Percentiles rank a stretch among this genome's conserved stretches.
These are phyloP conservation scores for Leccinellum luteum DNA, from an alignment of 768 basidiomycete genomes.

Conservation along the genomic window DNA sequence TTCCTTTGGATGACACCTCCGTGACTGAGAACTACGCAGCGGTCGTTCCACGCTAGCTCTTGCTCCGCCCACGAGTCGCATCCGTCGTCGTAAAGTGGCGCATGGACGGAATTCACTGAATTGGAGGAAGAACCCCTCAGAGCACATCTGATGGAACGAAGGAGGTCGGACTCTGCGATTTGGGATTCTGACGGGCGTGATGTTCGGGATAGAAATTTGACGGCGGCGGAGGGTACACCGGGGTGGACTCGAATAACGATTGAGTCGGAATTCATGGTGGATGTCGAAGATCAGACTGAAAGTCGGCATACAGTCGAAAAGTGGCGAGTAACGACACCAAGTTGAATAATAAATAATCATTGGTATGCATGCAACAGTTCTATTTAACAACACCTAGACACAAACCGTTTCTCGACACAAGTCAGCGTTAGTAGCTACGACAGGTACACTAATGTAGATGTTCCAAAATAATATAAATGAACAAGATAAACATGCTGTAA, in stretches of 20 bases:
- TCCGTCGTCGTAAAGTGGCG: slow-evolving; percentile 38
- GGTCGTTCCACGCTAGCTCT: slow-evolving; percentile 69
- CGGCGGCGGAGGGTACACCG: slow-evolving; percentile 43
- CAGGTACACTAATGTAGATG: slow-evolving; percentile 31
- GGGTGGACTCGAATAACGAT: slow-evolving; percentile 41
- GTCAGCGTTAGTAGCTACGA: slow-evolving; percentile 17
- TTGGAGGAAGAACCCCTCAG: slow-evolving; percentile 54
- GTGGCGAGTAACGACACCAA: too few relatives aligned
- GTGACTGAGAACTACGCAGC: slow-evolving; percentile 58
- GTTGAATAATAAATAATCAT: background rate
- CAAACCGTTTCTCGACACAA: background rate
- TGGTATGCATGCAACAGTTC: slow-evolving; percentile 9
- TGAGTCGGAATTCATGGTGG: slow-evolving; percentile 18
- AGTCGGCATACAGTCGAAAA: background rate
- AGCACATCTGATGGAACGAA: slow-evolving; percentile 57
- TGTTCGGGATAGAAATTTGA: slow-evolving; percentile 37
- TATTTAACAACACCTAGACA: slow-evolving; percentile 15
- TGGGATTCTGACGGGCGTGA: slow-evolving; percentile 8
- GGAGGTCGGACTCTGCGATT: slow-evolving; percentile 37
- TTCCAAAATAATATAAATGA: slow-evolving; percentile 39
- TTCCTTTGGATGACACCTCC: slow-evolving; percentile 69
- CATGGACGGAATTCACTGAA: slow-evolving; percentile 40
- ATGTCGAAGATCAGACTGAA: background rate
- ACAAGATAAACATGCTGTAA: slow-evolving; percentile 36
- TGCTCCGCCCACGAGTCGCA: slow-evolving; percentile 49